Conservation (phyloP, 495 filamentous ascomycete species). For the Penicillium chermesinum region DNA sequence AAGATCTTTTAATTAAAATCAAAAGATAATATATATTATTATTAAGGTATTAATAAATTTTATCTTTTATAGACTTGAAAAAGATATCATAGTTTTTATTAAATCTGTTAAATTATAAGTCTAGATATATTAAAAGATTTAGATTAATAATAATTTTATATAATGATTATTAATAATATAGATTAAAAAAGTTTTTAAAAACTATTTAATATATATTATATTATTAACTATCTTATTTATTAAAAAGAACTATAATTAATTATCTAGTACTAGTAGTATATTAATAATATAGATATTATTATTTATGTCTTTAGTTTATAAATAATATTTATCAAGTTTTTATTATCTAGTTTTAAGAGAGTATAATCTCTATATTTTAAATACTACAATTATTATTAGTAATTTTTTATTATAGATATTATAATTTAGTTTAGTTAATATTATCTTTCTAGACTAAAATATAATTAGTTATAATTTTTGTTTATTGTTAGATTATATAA, state of each 20-base stretch:
- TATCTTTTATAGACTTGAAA: background rate
- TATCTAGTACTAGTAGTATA: background rate
- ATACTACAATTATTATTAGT: background rate
- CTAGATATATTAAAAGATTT: background rate
- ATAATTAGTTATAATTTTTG: background rate
- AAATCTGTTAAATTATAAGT: constrained; percentile 10
- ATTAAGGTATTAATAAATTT: constrained; percentile 9
- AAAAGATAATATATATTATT: too few species aligned
- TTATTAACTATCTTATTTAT: constrained; percentile 9
- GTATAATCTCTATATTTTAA: background rate
- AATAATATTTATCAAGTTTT: background rate
- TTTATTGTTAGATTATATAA: background rate
- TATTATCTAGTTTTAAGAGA: background rate
- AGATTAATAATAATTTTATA: constrained; percentile 6
- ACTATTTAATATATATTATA: constrained; percentile 2
- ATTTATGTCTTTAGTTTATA: too few species aligned
- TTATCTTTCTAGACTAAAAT: background rate
- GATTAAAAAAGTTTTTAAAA: constrained; percentile 1
- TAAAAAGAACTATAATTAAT: background rate
- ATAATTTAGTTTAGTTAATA: background rate
- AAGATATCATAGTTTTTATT: constrained; percentile 6
- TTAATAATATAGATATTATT: too few species aligned
- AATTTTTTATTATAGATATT: background rate
- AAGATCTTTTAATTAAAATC: too few species aligned
- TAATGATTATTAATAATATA: constrained; percentile 7